Conservation (phyloP, 2,329 filamentous ascomycete species). For the Curvularia sp. region DNA sequence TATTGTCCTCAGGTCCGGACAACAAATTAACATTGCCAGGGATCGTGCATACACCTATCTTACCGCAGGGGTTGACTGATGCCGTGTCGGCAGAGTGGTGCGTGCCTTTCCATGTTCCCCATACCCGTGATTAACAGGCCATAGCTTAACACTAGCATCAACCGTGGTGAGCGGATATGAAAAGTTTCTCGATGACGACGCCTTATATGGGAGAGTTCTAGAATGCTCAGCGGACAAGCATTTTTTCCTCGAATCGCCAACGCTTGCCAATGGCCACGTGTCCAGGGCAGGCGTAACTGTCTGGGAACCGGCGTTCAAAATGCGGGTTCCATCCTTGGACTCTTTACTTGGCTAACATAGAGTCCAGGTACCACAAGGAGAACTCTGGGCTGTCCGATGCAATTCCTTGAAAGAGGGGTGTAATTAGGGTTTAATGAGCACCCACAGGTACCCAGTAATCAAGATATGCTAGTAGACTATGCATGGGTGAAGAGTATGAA, state of each 20-base stretch:
- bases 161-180: constrained; percentile 58
- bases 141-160: constrained; percentile 44
- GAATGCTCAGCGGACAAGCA: constrained; percentile 56
- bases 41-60: constrained; percentile 53
- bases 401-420: constrained; percentile 17
- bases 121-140: constrained; percentile 7
- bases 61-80: constrained; percentile 39
- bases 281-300: constrained; percentile 56
- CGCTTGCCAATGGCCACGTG: constrained; percentile 51
- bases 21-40: constrained; percentile 34
- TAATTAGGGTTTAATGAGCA: background rate
- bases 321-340: constrained; percentile 23
- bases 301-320: constrained; percentile 59
- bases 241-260: constrained; percentile 48
- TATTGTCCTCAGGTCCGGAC: background rate
- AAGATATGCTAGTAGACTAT: background rate
- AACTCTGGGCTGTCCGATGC: constrained; percentile 53
- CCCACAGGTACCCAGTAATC: background rate
- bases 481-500: background rate
- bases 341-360: constrained; percentile 4
- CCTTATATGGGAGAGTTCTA: constrained; percentile 53
- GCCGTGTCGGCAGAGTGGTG: constrained; percentile 36
- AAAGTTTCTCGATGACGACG: constrained; percentile 55
- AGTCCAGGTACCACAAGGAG: constrained; percentile 51
- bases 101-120: background rate